Conservation (phyloP, 345 rosid genomes). For the Salix exigua region DNA sequence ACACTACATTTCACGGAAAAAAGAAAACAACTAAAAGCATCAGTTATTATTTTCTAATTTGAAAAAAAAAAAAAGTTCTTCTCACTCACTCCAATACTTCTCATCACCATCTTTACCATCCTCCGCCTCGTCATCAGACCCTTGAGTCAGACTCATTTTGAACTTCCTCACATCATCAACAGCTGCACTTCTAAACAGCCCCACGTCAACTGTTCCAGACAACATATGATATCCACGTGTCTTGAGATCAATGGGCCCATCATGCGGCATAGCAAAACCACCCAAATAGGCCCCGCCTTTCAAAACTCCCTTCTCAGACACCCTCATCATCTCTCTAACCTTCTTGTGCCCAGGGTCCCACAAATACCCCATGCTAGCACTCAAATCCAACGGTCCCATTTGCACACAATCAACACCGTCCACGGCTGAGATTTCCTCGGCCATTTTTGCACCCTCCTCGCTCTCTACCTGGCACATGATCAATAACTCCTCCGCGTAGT, state of each 20-base stretch:
- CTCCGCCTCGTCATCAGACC: slow-evolving; percentile 24
- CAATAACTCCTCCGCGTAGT: slow-evolving; percentile 61
- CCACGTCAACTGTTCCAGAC: slow-evolving; percentile 69
- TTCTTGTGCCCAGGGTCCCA: slow-evolving; percentile 95
- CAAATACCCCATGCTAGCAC: slow-evolving; percentile 78
- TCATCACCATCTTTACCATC: slow-evolving; percentile 40
- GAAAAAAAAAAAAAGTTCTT: background rate
- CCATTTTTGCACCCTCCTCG: slow-evolving; percentile 57
- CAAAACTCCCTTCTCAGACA: slow-evolving; percentile 67
- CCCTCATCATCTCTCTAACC: slow-evolving; percentile 61
- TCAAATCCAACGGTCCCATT: slow-evolving; percentile 93
- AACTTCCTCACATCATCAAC: slow-evolving; percentile 75
- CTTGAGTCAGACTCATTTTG: slow-evolving; percentile 39
- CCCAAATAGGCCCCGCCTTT: slow-evolving; percentile 54
- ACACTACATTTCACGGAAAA: no score
- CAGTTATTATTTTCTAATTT: background rate
- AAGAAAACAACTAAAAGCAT: no score
- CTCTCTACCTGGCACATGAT: slow-evolving; percentile 95
- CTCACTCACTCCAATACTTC: slow-evolving; percentile 60
- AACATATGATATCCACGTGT: slow-evolving; percentile 76
- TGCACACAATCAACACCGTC: slow-evolving; percentile 91
- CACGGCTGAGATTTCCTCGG: slow-evolving; percentile 68
- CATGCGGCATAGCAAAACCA: slow-evolving; percentile 76
- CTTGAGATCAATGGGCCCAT: slow-evolving; percentile 46
- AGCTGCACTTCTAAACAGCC: slow-evolving; percentile 61